A percentile compares a stretch with the other conserved stretches of the same genome.
Conservation (phyloP, 768 basidiomycete genomes). For the Tulasnella sp. region DNA sequence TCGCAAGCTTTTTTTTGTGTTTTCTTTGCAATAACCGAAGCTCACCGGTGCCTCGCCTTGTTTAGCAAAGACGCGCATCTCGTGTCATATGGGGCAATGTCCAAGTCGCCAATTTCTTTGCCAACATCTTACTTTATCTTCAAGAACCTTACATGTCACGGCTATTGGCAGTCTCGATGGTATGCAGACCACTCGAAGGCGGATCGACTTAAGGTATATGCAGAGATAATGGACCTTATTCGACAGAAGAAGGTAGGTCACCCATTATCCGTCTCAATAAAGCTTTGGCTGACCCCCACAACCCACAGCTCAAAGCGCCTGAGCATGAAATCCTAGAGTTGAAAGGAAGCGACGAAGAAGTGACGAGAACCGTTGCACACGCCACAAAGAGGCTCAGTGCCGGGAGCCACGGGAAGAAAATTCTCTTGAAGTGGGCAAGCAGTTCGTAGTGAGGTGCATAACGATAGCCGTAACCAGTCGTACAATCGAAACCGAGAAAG, state of each 20-base stretch:
- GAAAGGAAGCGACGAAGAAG: slow-evolving; percentile 36
- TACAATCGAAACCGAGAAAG: slow-evolving; percentile 13
- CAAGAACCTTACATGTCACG: slow-evolving; percentile 66
- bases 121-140: slow-evolving; percentile 80
- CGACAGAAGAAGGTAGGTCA: slow-evolving; percentile 42
- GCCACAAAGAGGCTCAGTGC: slow-evolving; percentile 31
- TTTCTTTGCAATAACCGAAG: not conserved
- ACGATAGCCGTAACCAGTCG: slow-evolving; percentile 17
- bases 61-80: slow-evolving; percentile 49
- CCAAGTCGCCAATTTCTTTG: slow-evolving; percentile 67
- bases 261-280: slow-evolving; percentile 17
- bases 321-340: slow-evolving; percentile 62
- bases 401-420: slow-evolving; percentile 45
- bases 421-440: slow-evolving; percentile 38
- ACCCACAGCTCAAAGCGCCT: slow-evolving; percentile 54
- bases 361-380: slow-evolving; percentile 31
- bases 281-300: not conserved
- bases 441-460: slow-evolving; percentile 1
- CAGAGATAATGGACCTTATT: slow-evolving; percentile 47
- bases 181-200: slow-evolving; percentile 42
- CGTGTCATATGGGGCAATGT: slow-evolving; percentile 88
- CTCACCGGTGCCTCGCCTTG: not conserved
- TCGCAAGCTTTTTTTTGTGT: not conserved
- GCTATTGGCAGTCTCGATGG: slow-evolving; percentile 76
- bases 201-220: slow-evolving; percentile 48